These are phyloP conservation scores for Colletotrichum sp. DNA, from an alignment of 2,329 filamentous ascomycete species.

Conservation along the genomic window DNA sequence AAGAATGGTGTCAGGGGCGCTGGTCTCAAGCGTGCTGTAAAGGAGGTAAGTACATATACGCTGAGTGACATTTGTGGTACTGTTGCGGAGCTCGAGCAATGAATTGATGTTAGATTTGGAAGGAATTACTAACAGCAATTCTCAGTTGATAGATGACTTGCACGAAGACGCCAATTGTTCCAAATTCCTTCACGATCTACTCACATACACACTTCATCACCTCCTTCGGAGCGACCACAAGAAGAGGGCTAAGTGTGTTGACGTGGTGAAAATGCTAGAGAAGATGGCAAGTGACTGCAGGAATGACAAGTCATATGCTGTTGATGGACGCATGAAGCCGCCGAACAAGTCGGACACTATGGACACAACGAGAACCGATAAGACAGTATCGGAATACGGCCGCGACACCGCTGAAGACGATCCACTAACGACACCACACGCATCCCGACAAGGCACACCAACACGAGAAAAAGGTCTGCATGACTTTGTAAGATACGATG, in stretches of 20 bases:
- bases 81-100: too few species aligned
- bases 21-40: neutral
- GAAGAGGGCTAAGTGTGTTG: neutral
- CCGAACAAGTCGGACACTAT: neutral
- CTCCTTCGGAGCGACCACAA: neutral
- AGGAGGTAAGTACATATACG: neutral
- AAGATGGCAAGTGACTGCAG: neutral
- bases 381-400: neutral
- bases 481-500: neutral
- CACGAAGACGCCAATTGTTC: neutral
- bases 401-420: neutral
- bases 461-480: neutral
- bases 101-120: too few species aligned
- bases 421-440: neutral
- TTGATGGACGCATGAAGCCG: neutral
- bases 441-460: neutral
- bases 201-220: neutral
- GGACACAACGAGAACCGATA: neutral
- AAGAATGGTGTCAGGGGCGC: neutral
- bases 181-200: neutral
- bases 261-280: neutral
- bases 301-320: neutral
- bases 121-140: neutral
- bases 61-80: too few species aligned
- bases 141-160: neutral